These are phyloP conservation scores for Sugiyamaella pinicola DNA, from an alignment of 1,139 yeast genomes.

Conservation along the genomic window DNA sequence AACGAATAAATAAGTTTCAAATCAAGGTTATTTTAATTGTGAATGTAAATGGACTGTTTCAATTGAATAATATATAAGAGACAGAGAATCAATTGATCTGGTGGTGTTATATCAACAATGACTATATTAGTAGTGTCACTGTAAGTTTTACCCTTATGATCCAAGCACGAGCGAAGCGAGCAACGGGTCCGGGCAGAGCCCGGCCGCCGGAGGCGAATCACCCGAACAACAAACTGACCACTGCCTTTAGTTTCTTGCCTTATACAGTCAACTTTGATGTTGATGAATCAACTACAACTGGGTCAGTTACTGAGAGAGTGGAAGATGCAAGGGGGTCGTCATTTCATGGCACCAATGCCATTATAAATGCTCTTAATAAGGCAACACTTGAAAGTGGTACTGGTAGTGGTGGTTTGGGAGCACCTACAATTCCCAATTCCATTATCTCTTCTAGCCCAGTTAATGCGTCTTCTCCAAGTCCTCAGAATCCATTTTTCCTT, in stretches of 20 bases:
- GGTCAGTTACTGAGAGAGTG: not conserved
- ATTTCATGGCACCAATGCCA: not conserved
- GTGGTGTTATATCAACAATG: slow-evolving; percentile 25
- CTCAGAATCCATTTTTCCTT: slow-evolving; percentile 4
- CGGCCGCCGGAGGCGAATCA: no score
- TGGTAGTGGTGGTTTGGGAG: not conserved
- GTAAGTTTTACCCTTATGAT: no score
- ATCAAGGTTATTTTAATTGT: not conserved
- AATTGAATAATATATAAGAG: not conserved
- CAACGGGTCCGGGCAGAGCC: no score
- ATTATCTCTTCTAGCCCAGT: not conserved
- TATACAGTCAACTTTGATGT: slow-evolving; percentile 72
- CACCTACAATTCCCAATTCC: slow-evolving; percentile 3
- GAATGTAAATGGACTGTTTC: no score
- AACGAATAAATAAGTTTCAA: not conserved
- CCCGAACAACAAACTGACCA: no score
- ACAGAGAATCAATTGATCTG: no score
- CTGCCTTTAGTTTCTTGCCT: slow-evolving; percentile 61
- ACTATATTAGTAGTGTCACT: slow-evolving; percentile 35
- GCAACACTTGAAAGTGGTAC: not conserved
- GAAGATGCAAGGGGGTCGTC: not conserved
- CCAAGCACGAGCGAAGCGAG: no score
- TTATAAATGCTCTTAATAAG: not conserved
- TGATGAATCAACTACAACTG: slow-evolving; percentile 30
- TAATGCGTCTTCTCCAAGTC: not conserved